Evolutionary conservation across 768 basidiomycete genomes (phyloP), one percentile per base, ranked within the genome.

Genomic region (Lactarius tabidus): DNA sequence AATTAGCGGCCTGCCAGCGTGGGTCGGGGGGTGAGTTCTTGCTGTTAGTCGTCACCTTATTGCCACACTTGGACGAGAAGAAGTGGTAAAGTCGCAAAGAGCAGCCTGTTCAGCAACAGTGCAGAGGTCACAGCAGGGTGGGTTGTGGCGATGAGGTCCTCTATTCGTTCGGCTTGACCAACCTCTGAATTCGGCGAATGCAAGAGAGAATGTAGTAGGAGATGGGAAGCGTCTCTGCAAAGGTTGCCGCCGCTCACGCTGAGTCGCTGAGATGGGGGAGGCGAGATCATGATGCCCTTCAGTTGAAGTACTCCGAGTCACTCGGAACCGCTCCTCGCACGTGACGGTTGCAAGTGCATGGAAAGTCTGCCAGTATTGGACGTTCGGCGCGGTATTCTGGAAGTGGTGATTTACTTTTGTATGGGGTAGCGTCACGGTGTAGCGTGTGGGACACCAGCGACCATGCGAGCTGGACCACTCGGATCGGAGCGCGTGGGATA

Each of bases 1-100:
- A 12, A 38, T 38, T 6, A 38, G 12, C 38, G 15, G 15, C 38
- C 14, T 38, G 38, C 14, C 14, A 38, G 38, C 38, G 38, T 38
- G 38, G 12, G 38, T 15, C 12, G 15, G 12, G 38, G 14, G 14
- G 38, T 38, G 12, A 15, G 14, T 15, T 38, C 14, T 38, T 14
- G n/a, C n/a, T n/a, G n/a, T n/a, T n/a, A n/a, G n/a, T n/a, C n/a
- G 38, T 38, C 12, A 36, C 36, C 36, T 6, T 36, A 18, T 3
- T 1, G 71, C 1, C 81, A 77, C 7, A 86, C 76, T 72, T 94
- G 90, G 0, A 84, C 83, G 79, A 93, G 84, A 58, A 94, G 81
- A 72, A 90, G 85, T n/a, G n/a, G n/a, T n/a, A 23, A 96, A 0
- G 88, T 86, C 0, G 91, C 83, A 74, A 96, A 96, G 3, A 95